These are phyloP conservation scores for Taiozyma sp. DNA, from an alignment of 1,139 yeast species.

Conservation along the genomic window DNA sequence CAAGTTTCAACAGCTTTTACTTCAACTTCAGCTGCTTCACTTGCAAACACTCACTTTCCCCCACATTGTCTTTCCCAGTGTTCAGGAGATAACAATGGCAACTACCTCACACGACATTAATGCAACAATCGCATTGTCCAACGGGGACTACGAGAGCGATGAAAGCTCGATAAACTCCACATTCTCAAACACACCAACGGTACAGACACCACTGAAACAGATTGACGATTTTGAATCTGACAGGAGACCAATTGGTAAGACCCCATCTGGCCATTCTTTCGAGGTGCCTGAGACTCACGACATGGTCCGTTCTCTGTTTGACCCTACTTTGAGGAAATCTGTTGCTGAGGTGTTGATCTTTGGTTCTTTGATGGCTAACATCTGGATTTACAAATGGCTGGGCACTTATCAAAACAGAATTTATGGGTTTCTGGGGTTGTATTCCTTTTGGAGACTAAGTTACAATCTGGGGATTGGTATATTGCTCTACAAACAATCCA, in stretches of 20 bases:
- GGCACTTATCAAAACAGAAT: conserved; percentile 23
- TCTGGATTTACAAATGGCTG: conserved; percentile 40
- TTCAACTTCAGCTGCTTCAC: background rate
- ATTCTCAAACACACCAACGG: background rate
- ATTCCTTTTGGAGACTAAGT: conserved; percentile 70
- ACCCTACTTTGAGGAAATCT: conserved; percentile 69
- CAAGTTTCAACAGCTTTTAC: background rate
- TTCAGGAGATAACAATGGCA: background rate
- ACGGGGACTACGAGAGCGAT: background rate
- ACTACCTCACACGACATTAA: background rate
- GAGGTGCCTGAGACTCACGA: conserved; percentile 78
- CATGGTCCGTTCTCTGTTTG: conserved; percentile 78
- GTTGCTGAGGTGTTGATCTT: conserved; percentile 59
- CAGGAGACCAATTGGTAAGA: conserved; percentile 33
- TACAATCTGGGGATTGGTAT: conserved; percentile 81
- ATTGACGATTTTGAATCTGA: background rate
- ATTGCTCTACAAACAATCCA: conserved; percentile 63
- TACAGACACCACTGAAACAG: background rate
- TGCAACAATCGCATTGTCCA: background rate
- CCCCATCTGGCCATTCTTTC: conserved; percentile 41
- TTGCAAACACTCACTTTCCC: too few relatives aligned
- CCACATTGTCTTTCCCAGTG: background rate
- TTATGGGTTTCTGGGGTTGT: conserved; percentile 45
- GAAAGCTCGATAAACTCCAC: background rate
- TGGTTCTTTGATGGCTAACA: conserved; percentile 43